Conservation (phyloP, 208 protist species). For the Leishmania martiniquensis region DNA sequence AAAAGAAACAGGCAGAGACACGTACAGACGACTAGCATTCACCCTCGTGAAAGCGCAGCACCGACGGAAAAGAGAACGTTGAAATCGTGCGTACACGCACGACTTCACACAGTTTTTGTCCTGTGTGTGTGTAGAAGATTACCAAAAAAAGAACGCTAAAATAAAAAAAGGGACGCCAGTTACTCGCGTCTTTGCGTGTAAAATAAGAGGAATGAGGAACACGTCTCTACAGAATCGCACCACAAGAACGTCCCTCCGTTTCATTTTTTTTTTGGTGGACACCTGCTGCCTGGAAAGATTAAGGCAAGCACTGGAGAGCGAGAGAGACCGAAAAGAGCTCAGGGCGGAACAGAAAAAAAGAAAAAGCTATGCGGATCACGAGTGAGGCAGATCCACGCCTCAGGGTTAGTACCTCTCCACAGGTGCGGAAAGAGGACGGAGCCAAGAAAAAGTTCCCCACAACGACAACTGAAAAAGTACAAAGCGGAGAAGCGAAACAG, state of each 20-base stretch:
- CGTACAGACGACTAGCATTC: neutral
- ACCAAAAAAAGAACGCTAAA: neutral
- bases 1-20: neutral
- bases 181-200: neutral
- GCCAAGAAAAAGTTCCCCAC: neutral
- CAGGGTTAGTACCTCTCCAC: neutral
- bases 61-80: neutral
- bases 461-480: neutral
- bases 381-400: neutral
- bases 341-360: neutral
- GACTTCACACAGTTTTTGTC: neutral
- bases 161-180: neutral
- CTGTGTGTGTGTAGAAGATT: neutral
- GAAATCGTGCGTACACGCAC: neutral
- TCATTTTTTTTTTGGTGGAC: neutral
- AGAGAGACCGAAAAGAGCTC: too few relatives aligned
- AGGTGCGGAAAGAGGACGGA: neutral
- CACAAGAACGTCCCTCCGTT: neutral
- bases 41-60: neutral
- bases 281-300: neutral
- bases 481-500: neutral
- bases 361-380: neutral
- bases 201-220: neutral
- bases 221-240: neutral
- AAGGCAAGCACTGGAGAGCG: neutral